Base-by-base conservation (phyloP, 2,329 filamentous ascomycete genomes). In the Sporothrix euskadiensis region DNA sequence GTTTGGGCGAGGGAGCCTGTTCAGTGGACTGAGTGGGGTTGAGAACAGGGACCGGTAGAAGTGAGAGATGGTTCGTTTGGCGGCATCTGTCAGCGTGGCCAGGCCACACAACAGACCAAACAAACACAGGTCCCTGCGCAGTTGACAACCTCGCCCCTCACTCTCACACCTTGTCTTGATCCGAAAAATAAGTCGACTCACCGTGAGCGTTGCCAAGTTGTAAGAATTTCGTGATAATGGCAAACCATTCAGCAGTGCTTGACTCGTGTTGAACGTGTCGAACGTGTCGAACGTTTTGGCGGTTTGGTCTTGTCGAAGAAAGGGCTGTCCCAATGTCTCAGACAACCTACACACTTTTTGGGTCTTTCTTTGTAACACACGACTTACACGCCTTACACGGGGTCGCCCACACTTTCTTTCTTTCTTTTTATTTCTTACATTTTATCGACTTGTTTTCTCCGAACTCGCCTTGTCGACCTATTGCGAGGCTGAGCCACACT, bases 281-380 rank as follows among this genome's bases (percentile, higher is more conserved):
- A 26, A 19, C 44, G 2, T 49, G 44, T 16, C 44, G 3, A 44
- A 57, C 9, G 54, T 41, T 32, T 22, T 49, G 19, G 26, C 59
- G 10, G 39, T 19, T 14, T 68, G 41, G 41, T 22, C 63, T 44
- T 44, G 63, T 49, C 10, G n/a, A 30, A 49, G 12, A 68, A 30
- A 49, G 9, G 63, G 63, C 3, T 68, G 63, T 32, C 41, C n/a
- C 41, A 19, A 1, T 68, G 63, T 68, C 63, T 66, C 63, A 66
- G 63, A 49, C 44, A n/a, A 63, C 19, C 14, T 8, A 3, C 35
- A 65, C 22, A 4, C 32, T 26, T 22, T 26, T n/a, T 12, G 35
- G 14, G 41, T 9, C 1, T 6, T 19, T 63, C 59, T 22, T 63
- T 63, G 59, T 63, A 19, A 63, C 59, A 32, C 10, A 14, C 35